Evolutionary conservation across 345 rosid species (phyloP), one percentile per base, ranked within the genome.

Genomic region (Eucalyptus melliodora): DNA sequence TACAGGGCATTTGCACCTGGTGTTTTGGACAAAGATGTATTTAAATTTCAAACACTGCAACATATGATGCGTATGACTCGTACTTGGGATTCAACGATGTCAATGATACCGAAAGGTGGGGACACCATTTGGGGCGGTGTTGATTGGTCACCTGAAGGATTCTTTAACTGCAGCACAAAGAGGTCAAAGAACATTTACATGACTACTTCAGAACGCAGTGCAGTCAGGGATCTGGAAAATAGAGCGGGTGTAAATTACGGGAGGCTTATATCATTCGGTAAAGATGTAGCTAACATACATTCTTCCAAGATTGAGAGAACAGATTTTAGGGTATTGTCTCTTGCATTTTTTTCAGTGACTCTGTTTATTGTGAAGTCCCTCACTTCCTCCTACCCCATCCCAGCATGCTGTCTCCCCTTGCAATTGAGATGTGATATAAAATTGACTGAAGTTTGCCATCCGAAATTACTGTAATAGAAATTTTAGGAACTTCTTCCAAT

Each of bases 81-180:
- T 45, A 93, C 96, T 45, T 95, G 97, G 96, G 96, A 95, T 90
- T 92, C 97, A 88, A 93, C 97, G 51, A 91, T 94, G 95, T 95
- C 97, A 60, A 95, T 95, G 96, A 91, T 95, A 90, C 97, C 96
- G 26, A 95, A 93, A 92, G 97, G 97, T 17, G 97, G 97, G 88
- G 97, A 94, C 7, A 93, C 96, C 42, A 92, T 95, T 50, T 95
- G 96, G 97, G 97, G 97, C 26, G 92, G 92, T 83, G 93, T 94
- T 87, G 96, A 94, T 91, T 94, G 95, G 96, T 93, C 97, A 49
- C 96, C 97, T 80, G 96, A 95, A 90, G 95, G 90, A 59, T 89
- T 88, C 82, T 91, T 90, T 90, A 86, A 40, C 42, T 89, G 93
- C 91, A 88, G 91, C 86, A 62, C 81, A 67, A 93, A 89, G 65